These are phyloP conservation scores for Fraxinus latifolia DNA, from an alignment of 305 asterid genomes.

Conservation along the genomic window DNA sequence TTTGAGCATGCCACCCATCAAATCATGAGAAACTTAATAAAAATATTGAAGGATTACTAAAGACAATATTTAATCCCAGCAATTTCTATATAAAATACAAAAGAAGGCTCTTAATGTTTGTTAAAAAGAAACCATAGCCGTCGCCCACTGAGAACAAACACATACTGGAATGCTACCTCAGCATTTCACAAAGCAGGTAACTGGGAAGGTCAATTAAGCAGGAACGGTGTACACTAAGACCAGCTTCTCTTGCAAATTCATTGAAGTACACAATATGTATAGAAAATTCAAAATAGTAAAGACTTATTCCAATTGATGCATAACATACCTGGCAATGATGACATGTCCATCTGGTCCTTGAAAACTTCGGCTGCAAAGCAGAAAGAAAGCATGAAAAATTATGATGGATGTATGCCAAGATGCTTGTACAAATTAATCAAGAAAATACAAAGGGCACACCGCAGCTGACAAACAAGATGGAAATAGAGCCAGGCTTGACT, in stretches of 20 bases:
- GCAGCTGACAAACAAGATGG: conserved; percentile 74
- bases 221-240: not conserved
- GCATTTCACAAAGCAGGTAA: not conserved
- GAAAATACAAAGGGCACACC: conserved; percentile 50
- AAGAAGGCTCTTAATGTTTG: not conserved
- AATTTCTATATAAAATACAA: not conserved
- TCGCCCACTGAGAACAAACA: not conserved
- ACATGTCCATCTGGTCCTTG: conserved; percentile 48
- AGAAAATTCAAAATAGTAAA: not conserved
- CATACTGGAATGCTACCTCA: not conserved
- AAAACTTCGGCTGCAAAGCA: conserved; percentile 57
- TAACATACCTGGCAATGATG: conserved; percentile 65
- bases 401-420: not conserved
- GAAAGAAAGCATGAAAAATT: conserved; percentile 23
- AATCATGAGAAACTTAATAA: not conserved
- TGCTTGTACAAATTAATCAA: conserved; percentile 12
- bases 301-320: not conserved
- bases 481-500: conserved; percentile 70
- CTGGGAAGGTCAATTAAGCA: not conserved
- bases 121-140: not conserved
- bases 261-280: not conserved
- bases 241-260: not conserved
- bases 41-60: not conserved
- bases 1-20: not conserved
- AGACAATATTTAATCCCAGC: not conserved